Percentiles rank a stretch among this genome's conserved stretches.
Conservation (phyloP, 306 rosid species). For the Coriaria nepalensis region DNA sequence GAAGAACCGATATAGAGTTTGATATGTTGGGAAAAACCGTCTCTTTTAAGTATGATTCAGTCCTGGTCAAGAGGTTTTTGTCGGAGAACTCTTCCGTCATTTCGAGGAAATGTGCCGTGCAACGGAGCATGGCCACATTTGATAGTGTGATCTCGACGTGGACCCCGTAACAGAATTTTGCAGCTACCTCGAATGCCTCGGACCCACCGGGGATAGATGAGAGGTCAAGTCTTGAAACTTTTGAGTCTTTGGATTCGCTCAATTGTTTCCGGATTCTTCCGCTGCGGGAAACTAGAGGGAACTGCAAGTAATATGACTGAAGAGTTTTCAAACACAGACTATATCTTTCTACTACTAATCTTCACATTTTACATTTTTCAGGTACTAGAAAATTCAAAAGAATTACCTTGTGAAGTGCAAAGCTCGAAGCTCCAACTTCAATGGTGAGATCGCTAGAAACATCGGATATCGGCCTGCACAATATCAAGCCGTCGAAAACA, state of each 20-base stretch:
- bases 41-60: slow-evolving; percentile 61
- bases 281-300: slow-evolving; percentile 84
- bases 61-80: slow-evolving; percentile 50
- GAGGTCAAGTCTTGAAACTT: slow-evolving; percentile 44
- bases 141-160: slow-evolving; percentile 56
- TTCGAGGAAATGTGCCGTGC: slow-evolving; percentile 59
- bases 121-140: slow-evolving; percentile 68
- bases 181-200: slow-evolving; percentile 82
- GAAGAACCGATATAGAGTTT: slow-evolving; percentile 75
- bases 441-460: slow-evolving; percentile 83
- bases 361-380: background rate
- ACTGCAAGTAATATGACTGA: slow-evolving; percentile 31
- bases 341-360: background rate
- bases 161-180: slow-evolving; percentile 82
- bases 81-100: slow-evolving; percentile 88
- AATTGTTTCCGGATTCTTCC: slow-evolving; percentile 71
- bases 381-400: background rate
- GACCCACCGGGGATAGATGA: slow-evolving; percentile 69
- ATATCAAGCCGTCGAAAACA: slow-evolving; percentile 19
- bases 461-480: slow-evolving; percentile 94
- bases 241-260: slow-evolving; percentile 78
- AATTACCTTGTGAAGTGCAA: slow-evolving; percentile 87
- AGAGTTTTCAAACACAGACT: background rate
- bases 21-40: slow-evolving; percentile 52
- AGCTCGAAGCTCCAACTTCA: slow-evolving; percentile 78